A percentile compares a stretch with the other conserved stretches of the same genome.
These are phyloP conservation scores for Amylostereum chailletii DNA, from an alignment of 1,284 basidiomycete genomes.

Conservation along the genomic window DNA sequence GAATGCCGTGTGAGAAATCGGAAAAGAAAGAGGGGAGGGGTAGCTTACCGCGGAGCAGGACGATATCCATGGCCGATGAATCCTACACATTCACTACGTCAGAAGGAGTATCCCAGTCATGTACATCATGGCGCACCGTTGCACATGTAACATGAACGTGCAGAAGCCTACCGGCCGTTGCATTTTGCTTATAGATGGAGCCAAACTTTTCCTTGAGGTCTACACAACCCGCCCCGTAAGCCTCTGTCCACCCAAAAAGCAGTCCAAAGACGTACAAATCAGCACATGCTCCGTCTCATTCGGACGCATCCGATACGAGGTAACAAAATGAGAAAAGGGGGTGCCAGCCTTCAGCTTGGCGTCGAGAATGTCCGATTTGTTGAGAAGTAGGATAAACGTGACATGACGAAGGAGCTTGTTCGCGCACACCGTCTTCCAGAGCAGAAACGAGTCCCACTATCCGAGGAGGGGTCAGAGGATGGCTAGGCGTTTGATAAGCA, in stretches of 20 bases:
- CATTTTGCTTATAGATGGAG: conserved; percentile 38
- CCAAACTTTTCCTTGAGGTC: conserved; percentile 43
- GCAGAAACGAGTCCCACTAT: conserved; percentile 46
- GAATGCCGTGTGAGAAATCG: background rate
- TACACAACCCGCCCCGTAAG: conserved; percentile 12
- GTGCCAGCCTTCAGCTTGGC: conserved; percentile 43
- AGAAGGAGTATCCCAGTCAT: background rate
- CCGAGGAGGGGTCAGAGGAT: background rate
- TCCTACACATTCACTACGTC: conserved; percentile 24
- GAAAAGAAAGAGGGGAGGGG: background rate
- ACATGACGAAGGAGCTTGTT: conserved; percentile 44
- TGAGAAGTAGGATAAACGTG: conserved; percentile 52
- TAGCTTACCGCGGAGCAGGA: conserved; percentile 37
- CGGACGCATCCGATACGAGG: conserved; percentile 36
- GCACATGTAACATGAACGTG: conserved; percentile 48
- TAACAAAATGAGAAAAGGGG: conserved; percentile 44
- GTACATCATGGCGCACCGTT: conserved; percentile 31
- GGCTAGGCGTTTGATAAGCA: conserved; percentile 1
- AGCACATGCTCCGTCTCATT: conserved; percentile 45
- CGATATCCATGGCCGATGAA: conserved; percentile 35
- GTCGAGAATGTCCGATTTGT: conserved; percentile 54
- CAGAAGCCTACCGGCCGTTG: conserved; percentile 34
- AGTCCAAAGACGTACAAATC: conserved; percentile 32
- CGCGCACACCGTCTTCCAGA: conserved; percentile 54
- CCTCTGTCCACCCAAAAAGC: no score